Evolutionary conservation across 164 flowering plant genomes (phyloP).

Genomic region (Annona squamosa): DNA sequence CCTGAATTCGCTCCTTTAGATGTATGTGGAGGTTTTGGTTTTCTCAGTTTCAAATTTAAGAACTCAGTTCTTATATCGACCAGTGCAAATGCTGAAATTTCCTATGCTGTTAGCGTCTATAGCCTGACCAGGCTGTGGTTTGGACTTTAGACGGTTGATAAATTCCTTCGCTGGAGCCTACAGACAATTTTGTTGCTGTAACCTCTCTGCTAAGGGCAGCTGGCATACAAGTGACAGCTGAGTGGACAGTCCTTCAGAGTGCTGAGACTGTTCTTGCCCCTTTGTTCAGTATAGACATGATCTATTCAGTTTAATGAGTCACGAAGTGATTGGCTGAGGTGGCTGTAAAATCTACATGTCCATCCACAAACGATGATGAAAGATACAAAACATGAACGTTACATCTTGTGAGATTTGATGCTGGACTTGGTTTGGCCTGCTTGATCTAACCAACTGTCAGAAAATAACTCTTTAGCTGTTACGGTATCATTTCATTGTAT

Average conservation of each 20-base stretch:
- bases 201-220: no score
- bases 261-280: background rate
- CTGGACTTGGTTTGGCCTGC: background rate
- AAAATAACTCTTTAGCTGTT: background rate
- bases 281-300: background rate
- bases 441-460: background rate
- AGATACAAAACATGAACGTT: background rate
- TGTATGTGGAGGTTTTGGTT: constrained; percentile 34
- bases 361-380: background rate
- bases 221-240: background rate
- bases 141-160: background rate
- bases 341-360: background rate
- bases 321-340: background rate
- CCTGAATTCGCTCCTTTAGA: constrained; percentile 77
- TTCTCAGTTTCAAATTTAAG: constrained; percentile 14
- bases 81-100: background rate
- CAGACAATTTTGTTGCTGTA: background rate
- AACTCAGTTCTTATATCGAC: constrained; percentile 3
- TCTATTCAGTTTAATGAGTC: background rate
- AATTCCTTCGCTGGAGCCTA: background rate
- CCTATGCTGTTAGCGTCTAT: background rate
- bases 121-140: background rate
- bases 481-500: background rate
- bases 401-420: background rate
- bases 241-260: background rate